Percentiles rank a stretch among this genome's conserved stretches.
These are phyloP conservation scores for Kandelia obovata DNA, from an alignment of 345 rosid species.

Conservation along the genomic window DNA sequence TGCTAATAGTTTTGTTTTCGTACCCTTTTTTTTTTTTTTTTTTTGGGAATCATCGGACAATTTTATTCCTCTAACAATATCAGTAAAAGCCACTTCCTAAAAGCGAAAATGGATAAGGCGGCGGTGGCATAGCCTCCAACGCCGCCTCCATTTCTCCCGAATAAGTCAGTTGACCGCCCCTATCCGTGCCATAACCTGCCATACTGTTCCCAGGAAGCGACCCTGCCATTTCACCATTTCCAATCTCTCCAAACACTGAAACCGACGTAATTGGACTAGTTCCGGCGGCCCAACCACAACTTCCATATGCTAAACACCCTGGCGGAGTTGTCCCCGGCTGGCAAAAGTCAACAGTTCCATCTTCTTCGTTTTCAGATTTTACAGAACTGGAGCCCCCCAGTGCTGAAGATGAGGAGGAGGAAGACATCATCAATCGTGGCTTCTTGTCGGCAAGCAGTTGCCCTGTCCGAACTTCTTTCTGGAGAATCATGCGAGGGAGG, in stretches of 20 bases:
- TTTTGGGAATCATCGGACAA: too few relatives aligned
- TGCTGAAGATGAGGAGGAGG: constrained; percentile 39
- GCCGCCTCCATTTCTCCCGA: constrained; percentile 42
- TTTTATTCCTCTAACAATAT: constrained; percentile 16
- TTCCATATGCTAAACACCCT: constrained; percentile 27
- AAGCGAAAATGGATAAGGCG: constrained; percentile 79
- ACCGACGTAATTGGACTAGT: neutral
- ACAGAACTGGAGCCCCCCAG: constrained; percentile 41
- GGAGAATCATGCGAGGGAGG: constrained; percentile 60
- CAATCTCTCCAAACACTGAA: constrained; percentile 4
- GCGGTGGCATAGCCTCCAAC: constrained; percentile 39
- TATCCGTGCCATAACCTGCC: constrained; percentile 22
- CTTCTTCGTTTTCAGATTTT: constrained; percentile 56
- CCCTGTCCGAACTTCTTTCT: constrained; percentile 40
- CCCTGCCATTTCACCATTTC: constrained; percentile 3
- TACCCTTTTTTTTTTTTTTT: too few relatives aligned
- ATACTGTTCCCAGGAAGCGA: constrained; percentile 19
- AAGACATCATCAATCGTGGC: constrained; percentile 40
- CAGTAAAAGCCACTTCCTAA: constrained; percentile 67
- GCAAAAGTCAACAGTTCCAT: constrained; percentile 27
- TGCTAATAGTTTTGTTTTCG: too few relatives aligned
- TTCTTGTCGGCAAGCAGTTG: constrained; percentile 39
- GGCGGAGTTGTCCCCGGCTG: constrained; percentile 30
- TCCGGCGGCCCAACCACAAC: neutral
- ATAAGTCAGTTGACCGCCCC: constrained; percentile 28